phyloP scores from a whole-genome alignment of 2,329 filamentous ascomycete species.

The Cercospora nicotianae region DNA sequence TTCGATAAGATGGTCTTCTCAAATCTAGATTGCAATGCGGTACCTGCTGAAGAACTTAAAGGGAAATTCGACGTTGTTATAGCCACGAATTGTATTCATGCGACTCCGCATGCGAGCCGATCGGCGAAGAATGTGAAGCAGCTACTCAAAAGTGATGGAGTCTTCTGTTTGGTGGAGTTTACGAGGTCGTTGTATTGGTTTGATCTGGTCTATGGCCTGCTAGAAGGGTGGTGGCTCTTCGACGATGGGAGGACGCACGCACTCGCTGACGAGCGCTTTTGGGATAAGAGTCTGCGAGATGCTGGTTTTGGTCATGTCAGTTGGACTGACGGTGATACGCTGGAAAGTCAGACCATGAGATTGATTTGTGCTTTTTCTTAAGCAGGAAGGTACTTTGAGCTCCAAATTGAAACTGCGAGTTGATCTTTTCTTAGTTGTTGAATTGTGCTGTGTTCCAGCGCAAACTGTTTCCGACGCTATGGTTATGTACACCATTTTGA shows the following conservation, averaged over 20 bases:
- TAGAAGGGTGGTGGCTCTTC: slow-evolving; percentile 45
- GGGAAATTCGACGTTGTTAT: slow-evolving; percentile 35
- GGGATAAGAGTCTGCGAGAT: slow-evolving; percentile 31
- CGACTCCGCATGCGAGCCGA: slow-evolving; percentile 36
- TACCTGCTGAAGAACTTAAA: neutral
- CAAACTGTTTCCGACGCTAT: neutral
- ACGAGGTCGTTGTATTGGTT: slow-evolving; percentile 35
- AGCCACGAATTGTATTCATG: slow-evolving; percentile 42
- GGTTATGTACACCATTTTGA: slow-evolving; percentile 1
- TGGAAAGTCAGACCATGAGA: slow-evolving; percentile 13
- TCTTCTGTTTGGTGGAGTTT: slow-evolving; percentile 40
- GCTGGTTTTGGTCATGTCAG: slow-evolving; percentile 40
- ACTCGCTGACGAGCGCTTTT: slow-evolving; percentile 18
- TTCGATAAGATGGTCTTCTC: slow-evolving; percentile 29
- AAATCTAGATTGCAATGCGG: slow-evolving; percentile 28
- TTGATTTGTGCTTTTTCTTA: slow-evolving; percentile 9
- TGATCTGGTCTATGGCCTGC: slow-evolving; percentile 40
- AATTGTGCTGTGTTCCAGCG: neutral
- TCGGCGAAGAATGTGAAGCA: slow-evolving; percentile 35
- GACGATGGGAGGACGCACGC: slow-evolving; percentile 42
- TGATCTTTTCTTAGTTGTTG: neutral
- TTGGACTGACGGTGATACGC: slow-evolving; percentile 37
- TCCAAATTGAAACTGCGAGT: neutral
- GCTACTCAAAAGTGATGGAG: slow-evolving; percentile 35
- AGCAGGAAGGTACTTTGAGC: neutral